phyloP scores from a whole-genome alignment of 2,329 filamentous ascomycete genomes.

The Colletotrichum tofieldiae region DNA sequence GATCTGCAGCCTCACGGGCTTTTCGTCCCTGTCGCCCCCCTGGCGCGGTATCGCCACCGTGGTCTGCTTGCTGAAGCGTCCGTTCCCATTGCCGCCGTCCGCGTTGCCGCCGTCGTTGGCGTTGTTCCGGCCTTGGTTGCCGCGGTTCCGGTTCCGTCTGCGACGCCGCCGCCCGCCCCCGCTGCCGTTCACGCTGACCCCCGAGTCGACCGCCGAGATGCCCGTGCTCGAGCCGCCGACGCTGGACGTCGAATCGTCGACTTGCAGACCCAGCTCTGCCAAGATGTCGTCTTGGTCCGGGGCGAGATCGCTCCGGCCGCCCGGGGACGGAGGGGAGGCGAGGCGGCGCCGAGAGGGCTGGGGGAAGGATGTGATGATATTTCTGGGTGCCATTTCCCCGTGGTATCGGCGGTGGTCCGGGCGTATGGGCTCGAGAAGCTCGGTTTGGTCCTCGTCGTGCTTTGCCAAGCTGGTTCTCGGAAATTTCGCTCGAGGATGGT shows the following conservation, averaged over 20 bases:
- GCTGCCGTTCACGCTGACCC: conserved; percentile 9
- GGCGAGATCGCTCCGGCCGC: neutral
- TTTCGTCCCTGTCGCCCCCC: conserved; percentile 56
- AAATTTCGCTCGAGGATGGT: neutral
- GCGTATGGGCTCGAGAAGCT: neutral
- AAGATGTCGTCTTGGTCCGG: conserved; percentile 42
- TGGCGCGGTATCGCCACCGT: conserved; percentile 47
- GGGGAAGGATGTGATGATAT: conserved; percentile 21
- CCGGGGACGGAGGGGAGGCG: neutral
- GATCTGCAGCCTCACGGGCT: conserved; percentile 78
- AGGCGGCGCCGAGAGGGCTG: conserved; percentile 2
- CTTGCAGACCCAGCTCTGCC: conserved; percentile 41
- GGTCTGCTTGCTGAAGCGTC: conserved; percentile 13
- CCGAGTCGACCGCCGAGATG: conserved; percentile 15
- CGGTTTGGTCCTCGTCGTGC: neutral
- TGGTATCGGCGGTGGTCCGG: neutral
- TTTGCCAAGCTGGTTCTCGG: neutral
- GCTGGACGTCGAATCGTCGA: conserved; percentile 44
- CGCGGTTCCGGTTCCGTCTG: conserved; percentile 24
- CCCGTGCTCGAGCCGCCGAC: conserved; percentile 25
- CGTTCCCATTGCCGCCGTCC: neutral
- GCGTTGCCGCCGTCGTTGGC: neutral
- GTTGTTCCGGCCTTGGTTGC: conserved; percentile 19
- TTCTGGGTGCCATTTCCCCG: conserved; percentile 20
- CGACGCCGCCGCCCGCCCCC: conserved; percentile 12